Evolutionary conservation across 495 filamentous ascomycete species (phyloP), one percentile per base, ranked within the genome.

Genomic region (Tricharina praecox): DNA sequence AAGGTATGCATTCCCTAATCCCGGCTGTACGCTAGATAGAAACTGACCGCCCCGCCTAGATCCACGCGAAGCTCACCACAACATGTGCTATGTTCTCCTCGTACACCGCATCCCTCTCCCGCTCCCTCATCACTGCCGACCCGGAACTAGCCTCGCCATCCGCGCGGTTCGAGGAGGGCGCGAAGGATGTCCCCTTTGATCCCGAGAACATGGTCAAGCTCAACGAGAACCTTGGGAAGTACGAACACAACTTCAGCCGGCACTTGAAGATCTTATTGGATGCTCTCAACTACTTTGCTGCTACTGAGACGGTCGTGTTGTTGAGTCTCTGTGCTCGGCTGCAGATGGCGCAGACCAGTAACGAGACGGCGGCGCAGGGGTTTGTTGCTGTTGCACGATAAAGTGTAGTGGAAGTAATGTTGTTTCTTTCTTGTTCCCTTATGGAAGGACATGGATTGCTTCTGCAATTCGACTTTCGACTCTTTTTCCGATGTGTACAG

Each of bases 291-390:
- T 93, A 96, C 62, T 93, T 93, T 53, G 90, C 90, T 1, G 88
- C 87, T 0, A 97, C 90, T 2, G 90, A 97, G 66, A 96, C 90
- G 52, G 90, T 95, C 23, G 90, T 93, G 20, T 66, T 96, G 49
- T 64, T 94, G 48, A 82, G 88, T 48, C 68, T 97, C 4, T 87
- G 83, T 62, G 82, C 83, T 23, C 62, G 82, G 51, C 57, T 87
- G 57, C 81, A 78, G 49, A 81, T 76, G 33, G 82, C 79, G 28
- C 43, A 46, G 13, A 46, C 11, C n/a, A 81, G 75, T 47, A 79
- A 83, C 52, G 80, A 80, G 23, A 72, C n/a, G n/a, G n/a, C n/a
- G n/a, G n/a, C n/a, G n/a, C n/a, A n/a, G n/a, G n/a, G n/a, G n/a
- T n/a, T n/a, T n/a, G n/a, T n/a, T n/a, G n/a, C n/a, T n/a, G n/a